A percentile compares a stretch with the other conserved stretches of the same genome.
Conservation (phyloP, 2,329 filamentous ascomycete genomes). For the Cadophora sp. region DNA sequence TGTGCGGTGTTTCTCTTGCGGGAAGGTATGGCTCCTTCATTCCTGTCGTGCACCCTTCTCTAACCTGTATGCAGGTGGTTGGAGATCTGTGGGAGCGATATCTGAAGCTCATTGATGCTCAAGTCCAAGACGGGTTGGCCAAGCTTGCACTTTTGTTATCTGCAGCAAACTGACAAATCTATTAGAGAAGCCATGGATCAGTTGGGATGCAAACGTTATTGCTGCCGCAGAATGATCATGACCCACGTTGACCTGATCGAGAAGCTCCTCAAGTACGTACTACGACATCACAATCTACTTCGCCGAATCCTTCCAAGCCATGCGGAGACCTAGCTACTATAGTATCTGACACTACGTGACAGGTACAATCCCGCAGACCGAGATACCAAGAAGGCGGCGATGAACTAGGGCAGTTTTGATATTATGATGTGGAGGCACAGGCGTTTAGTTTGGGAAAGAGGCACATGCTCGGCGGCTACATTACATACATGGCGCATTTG, state of each 20-base stretch:
- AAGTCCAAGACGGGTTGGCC: slow-evolving; percentile 75
- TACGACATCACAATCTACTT: slow-evolving; percentile 1
- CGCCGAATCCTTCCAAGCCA: neutral
- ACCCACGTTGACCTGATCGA: slow-evolving; percentile 99
- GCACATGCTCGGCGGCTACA: slow-evolving; percentile 19
- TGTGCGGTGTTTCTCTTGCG: slow-evolving; percentile 97
- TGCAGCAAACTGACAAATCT: slow-evolving; percentile 25
- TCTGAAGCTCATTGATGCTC: slow-evolving; percentile 83
- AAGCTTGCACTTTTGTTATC: slow-evolving; percentile 19
- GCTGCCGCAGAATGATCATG: slow-evolving; percentile 99
- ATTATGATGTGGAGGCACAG: slow-evolving; percentile 24
- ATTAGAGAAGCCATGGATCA: slow-evolving; percentile 93
- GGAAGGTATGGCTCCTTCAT: slow-evolving; percentile 75
- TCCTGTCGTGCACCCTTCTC: neutral
- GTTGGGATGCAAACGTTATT: slow-evolving; percentile 93
- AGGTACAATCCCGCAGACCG: slow-evolving; percentile 58
- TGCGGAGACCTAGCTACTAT: slow-evolving; percentile 1
- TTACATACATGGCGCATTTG: slow-evolving; percentile 37
- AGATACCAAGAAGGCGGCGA: slow-evolving; percentile 49
- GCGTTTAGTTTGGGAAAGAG: slow-evolving; percentile 34
- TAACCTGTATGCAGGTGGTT: slow-evolving; percentile 70
- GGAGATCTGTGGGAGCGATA: slow-evolving; percentile 98
- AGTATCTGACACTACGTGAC: slow-evolving; percentile 29
- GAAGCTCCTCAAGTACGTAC: slow-evolving; percentile 85
- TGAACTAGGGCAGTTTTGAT: slow-evolving; percentile 34